Evolutionary conservation across 495 filamentous ascomycete genomes (phyloP).

Genomic region (Tuber calosporum): DNA sequence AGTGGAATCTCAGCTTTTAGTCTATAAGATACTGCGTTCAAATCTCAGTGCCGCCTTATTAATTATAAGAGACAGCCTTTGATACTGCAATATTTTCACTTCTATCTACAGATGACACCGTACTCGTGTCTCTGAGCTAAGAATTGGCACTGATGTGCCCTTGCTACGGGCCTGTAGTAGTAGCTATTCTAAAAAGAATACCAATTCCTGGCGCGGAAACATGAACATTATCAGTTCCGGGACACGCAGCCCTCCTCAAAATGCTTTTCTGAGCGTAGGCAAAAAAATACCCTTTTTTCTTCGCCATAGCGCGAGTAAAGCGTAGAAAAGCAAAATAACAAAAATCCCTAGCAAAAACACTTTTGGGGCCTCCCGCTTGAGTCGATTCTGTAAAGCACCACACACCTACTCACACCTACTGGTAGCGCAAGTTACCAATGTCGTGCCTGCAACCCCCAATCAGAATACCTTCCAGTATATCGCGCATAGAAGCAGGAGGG

Average conservation of each 20-base stretch:
- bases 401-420: background rate
- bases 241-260: background rate
- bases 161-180: background rate
- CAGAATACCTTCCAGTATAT: background rate
- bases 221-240: background rate
- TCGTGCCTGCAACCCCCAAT: slow-evolving; percentile 4
- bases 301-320: background rate
- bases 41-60: too few relatives aligned
- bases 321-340: background rate
- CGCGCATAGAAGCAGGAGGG: background rate
- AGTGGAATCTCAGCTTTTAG: too few relatives aligned
- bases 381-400: background rate
- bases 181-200: background rate
- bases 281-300: background rate
- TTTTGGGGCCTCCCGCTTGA: background rate
- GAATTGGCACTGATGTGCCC: background rate
- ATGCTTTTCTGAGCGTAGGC: background rate
- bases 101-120: background rate
- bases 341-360: background rate
- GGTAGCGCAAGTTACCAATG: background rate
- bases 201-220: background rate
- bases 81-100: too few relatives aligned
- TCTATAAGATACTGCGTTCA: too few relatives aligned
- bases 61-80: too few relatives aligned
- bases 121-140: background rate